Evolutionary conservation across 306 rosid species (phyloP).

Genomic region (Cicer cuneatum): DNA sequence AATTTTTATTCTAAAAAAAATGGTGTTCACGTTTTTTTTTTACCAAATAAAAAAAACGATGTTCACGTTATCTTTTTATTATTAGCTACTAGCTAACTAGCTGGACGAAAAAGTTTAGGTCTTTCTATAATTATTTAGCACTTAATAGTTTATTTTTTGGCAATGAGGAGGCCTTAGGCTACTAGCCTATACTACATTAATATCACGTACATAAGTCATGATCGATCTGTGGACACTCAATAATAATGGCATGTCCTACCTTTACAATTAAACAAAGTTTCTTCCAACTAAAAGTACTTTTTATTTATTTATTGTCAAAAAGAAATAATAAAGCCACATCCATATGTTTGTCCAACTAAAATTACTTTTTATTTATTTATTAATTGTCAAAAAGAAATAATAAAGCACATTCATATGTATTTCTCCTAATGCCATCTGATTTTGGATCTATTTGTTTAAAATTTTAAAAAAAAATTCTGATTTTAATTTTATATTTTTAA

Average conservation of each 20-base stretch:
- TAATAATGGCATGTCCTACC: constrained; percentile 28
- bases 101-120: constrained; percentile 7
- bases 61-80: not conserved
- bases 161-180: not conserved
- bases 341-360: constrained; percentile 2
- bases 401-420: constrained; percentile 10
- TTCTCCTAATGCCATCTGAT: constrained; percentile 17
- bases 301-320: not conserved
- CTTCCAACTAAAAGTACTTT: not conserved
- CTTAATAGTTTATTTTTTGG: too few relatives aligned
- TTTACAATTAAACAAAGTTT: constrained; percentile 23
- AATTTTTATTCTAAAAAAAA: not conserved
- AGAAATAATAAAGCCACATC: not conserved
- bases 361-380: not conserved
- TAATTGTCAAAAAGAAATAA: not conserved
- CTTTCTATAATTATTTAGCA: not conserved
- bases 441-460: too few relatives aligned
- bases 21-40: too few relatives aligned
- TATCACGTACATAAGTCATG: not conserved
- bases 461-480: too few relatives aligned
- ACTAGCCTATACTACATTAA: not conserved
- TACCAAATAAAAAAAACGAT: not conserved
- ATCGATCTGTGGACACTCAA: constrained; percentile 2
- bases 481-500: too few relatives aligned
- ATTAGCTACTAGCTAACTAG: not conserved